Percentiles rank a stretch among this genome's conserved stretches.
Conservation (phyloP, 768 basidiomycete species). For the Lyophyllum shimeji region DNA sequence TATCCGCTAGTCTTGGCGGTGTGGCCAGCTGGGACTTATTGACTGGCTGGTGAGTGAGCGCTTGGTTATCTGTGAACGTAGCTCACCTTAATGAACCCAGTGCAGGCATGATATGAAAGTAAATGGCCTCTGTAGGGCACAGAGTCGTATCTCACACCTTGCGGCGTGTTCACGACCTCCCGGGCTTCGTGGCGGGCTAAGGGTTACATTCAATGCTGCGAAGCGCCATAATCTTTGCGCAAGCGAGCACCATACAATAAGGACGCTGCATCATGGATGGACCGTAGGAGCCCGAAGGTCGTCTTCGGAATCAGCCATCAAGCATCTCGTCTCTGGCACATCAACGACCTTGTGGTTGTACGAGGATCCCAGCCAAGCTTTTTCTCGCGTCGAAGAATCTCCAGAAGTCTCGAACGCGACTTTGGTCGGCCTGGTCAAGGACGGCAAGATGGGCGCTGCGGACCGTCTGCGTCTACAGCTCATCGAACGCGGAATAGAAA, state of each 20-base stretch:
- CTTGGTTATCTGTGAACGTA: neutral
- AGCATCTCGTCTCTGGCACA: conserved; percentile 8
- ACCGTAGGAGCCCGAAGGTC: neutral
- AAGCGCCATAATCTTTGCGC: neutral
- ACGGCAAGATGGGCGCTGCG: conserved; percentile 18
- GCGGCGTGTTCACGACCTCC: neutral
- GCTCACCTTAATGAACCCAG: neutral
- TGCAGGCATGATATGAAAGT: conserved; percentile 11
- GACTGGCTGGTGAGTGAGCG: neutral
- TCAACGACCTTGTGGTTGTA: conserved; percentile 11
- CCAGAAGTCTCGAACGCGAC: conserved; percentile 5
- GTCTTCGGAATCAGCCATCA: conserved; percentile 8
- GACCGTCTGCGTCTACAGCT: conserved; percentile 17
- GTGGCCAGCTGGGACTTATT: neutral
- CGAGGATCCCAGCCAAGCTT: neutral
- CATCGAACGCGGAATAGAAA: conserved; percentile 6
- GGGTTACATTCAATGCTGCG: neutral
- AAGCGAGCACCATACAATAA: neutral
- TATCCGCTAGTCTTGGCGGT: too few relatives aligned
- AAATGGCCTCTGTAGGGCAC: neutral
- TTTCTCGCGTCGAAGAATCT: neutral
- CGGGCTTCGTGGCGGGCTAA: neutral
- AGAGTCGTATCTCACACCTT: neutral
- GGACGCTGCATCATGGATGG: too few relatives aligned
- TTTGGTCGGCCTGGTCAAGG: conserved; percentile 13